Evolutionary conservation across 495 filamentous ascomycete species (phyloP), one percentile per base, ranked within the genome.

Genomic region (Annulohypoxylon nitens): DNA sequence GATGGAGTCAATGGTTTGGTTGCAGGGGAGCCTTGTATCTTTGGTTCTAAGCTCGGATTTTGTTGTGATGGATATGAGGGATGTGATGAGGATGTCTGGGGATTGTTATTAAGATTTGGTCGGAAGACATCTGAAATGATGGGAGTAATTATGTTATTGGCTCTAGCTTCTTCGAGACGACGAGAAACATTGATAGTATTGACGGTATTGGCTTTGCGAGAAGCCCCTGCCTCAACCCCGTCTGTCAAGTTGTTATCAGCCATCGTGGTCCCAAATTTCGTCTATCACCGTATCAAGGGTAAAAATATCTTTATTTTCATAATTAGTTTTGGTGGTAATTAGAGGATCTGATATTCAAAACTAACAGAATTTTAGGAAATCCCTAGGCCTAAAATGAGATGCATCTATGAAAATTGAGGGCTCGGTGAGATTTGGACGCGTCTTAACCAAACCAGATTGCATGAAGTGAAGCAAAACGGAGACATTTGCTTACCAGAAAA

Each of bases 101-200:
- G 37, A 16, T 33, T 68, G 25, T n/a, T 45, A 16, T 45, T 30
- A 30, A 34, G 75, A 11, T 23, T 11, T 47, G 66, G 37, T 26
- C 63, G 67, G 26, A 65, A 37, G 7, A 75, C 51, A 51, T 75
- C 73, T 16, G 77, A 79, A 37, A 37, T 54, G 7, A 77, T 64
- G 0, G 69, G 50, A 18, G 57, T 50, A 47, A 63, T 55, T 3
- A 51, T 20, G 23, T 45, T 2, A 63, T 74, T 70, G 43, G 61
- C 64, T 23, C 45, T 61, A 53, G 62, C 59, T 16, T 64, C 53
- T 25, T 69, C 45, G 10, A 43, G n/a, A 43, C 36, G 6, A 10
- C 5, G 12, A 26, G 47, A 63, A 43, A 25, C n/a, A 53, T 8
- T 50, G 39, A 30, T 16, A 25, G 26, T 33, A 51, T 16, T 37